Percentiles rank a stretch among this genome's conserved stretches.
Evolutionary conservation across 495 filamentous ascomycete genomes (phyloP).

Genomic region (Penicillium coffeae): DNA sequence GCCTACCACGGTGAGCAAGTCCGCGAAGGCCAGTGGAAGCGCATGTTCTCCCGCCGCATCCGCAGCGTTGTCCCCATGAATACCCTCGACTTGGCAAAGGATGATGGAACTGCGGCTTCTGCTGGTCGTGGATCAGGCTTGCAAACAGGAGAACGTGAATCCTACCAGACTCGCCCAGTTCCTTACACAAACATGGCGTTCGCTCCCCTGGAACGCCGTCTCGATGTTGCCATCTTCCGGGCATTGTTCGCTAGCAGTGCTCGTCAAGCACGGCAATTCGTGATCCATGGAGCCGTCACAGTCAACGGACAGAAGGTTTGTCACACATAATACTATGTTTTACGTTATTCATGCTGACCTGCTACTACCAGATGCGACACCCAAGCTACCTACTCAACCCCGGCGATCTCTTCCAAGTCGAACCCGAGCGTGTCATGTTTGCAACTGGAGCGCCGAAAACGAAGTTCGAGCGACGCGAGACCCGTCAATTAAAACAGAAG

Average conservation of each 20-base stretch:
- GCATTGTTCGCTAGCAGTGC: constrained; percentile 91
- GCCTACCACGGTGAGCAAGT: constrained; percentile 94
- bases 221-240: constrained; percentile 89
- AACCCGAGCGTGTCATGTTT: constrained; percentile 78
- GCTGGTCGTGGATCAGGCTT: constrained; percentile 77
- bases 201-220: constrained; percentile 80
- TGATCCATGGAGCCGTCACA: constrained; percentile 85
- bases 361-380: constrained; percentile 67
- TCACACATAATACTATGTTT: not conserved
- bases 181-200: constrained; percentile 94
- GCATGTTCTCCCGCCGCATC: constrained; percentile 79
- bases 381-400: constrained; percentile 95
- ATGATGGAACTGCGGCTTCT: constrained; percentile 78
- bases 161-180: constrained; percentile 33
- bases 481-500: constrained; percentile 25
- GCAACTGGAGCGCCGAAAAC: constrained; percentile 76
- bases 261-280: constrained; percentile 91
- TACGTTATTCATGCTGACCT: constrained; percentile 3
- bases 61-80: constrained; percentile 83
- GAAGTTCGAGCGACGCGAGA: constrained; percentile 42
- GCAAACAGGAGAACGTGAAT: constrained; percentile 3
- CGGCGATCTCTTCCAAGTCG: constrained; percentile 95
- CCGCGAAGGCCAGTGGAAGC: constrained; percentile 82
- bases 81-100: constrained; percentile 63
- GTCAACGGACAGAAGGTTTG: constrained; percentile 93